Evolutionary conservation across 305 asterid species (phyloP).

Genomic region (Plantago lanceolata): DNA sequence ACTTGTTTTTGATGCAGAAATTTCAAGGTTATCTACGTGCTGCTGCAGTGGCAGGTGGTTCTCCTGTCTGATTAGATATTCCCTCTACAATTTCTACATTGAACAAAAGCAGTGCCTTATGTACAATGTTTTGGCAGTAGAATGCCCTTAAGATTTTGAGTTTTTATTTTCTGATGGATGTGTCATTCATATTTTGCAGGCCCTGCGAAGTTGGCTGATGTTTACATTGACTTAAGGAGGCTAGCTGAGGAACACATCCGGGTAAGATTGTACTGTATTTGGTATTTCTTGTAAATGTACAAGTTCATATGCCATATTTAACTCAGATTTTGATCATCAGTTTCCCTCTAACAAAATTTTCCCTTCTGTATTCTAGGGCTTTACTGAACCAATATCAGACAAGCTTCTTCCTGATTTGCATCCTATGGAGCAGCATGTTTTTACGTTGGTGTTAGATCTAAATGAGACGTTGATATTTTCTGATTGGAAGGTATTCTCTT

Average conservation of each 20-base stretch:
- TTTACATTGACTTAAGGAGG: conserved; percentile 68
- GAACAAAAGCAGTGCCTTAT: conserved; percentile 9
- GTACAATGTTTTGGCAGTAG: conserved; percentile 7
- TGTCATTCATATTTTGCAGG: conserved; percentile 36
- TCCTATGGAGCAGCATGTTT: conserved; percentile 76
- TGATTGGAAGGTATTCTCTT: conserved; percentile 73
- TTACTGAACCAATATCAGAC: conserved; percentile 79
- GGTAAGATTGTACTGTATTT: conserved; percentile 32
- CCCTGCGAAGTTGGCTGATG: conserved; percentile 65
- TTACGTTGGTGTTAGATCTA: conserved; percentile 82
- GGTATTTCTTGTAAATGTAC: conserved; percentile 6
- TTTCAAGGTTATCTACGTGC: conserved; percentile 39
- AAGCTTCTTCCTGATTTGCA: conserved; percentile 87
- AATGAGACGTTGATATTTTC: conserved; percentile 72
- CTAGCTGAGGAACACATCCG: conserved; percentile 73
- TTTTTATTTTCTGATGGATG: conserved; percentile 10
- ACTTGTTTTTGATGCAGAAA: conserved; percentile 47
- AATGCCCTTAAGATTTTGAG: neutral
- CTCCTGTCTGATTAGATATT: conserved; percentile 9
- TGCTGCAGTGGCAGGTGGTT: conserved; percentile 63
- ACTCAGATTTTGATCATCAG: conserved; percentile 11
- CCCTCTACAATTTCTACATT: conserved; percentile 6
- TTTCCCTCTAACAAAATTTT: conserved; percentile 7
- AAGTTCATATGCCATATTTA: conserved; percentile 3
- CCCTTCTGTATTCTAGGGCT: conserved; percentile 47